Conservation (phyloP, 2,329 filamentous ascomycete genomes). For the Ambrosiella beaveri region DNA sequence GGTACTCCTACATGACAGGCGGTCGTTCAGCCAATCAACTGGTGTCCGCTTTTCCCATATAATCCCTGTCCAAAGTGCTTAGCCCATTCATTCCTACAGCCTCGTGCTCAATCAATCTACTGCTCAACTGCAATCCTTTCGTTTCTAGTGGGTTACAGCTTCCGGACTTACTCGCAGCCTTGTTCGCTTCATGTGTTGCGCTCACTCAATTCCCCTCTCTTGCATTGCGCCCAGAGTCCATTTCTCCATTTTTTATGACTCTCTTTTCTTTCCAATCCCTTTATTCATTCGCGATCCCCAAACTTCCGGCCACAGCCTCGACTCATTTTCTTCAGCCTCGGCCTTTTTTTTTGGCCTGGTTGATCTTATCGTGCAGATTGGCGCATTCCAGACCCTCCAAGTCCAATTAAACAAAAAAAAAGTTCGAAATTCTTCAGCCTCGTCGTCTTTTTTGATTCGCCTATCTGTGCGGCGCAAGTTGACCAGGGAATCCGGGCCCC, state of each 20-base stretch:
- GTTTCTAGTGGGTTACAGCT: neutral
- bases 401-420: neutral
- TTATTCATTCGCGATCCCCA: conserved; percentile 15
- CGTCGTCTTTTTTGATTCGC: neutral
- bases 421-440: neutral
- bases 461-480: neutral
- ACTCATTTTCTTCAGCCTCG: neutral
- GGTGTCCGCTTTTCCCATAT: neutral
- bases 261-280: conserved; percentile 6
- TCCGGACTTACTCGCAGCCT: conserved; percentile 3
- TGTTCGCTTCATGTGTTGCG: conserved; percentile 2
- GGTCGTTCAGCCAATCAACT: too few relatives aligned
- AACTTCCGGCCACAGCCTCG: neutral
- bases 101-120: neutral
- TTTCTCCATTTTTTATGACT: neutral
- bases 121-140: neutral
- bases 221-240: neutral
- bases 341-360: neutral
- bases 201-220: conserved; percentile 6
- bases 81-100: neutral
- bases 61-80: neutral
- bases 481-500: neutral
- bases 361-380: neutral
- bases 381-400: neutral
- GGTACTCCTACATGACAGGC: too few relatives aligned